These are phyloP conservation scores for Neofusicoccum umdonicola DNA, from an alignment of 2,329 filamentous ascomycete species.

Conservation along the genomic window DNA sequence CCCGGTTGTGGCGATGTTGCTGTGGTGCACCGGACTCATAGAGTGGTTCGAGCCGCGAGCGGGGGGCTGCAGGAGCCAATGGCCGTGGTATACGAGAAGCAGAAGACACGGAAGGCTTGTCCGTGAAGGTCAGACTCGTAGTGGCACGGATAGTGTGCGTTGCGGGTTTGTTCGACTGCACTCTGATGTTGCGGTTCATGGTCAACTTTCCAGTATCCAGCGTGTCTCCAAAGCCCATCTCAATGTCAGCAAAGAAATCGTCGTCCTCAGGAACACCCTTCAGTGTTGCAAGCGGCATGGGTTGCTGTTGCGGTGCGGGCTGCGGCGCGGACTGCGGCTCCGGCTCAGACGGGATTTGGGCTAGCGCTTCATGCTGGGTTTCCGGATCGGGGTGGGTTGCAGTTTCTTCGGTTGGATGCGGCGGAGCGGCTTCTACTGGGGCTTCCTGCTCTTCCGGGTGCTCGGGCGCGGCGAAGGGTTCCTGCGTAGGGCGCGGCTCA, in stretches of 20 bases:
- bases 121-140: conserved; percentile 88
- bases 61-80: conserved; percentile 49
- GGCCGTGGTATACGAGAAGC: conserved; percentile 78
- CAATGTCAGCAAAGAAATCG: conserved; percentile 82
- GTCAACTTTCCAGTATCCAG: conserved; percentile 79
- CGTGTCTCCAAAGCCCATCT: conserved; percentile 78
- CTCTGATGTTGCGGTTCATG: conserved; percentile 86
- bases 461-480: neutral
- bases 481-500: conserved; percentile 1
- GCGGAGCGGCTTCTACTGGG: conserved; percentile 20
- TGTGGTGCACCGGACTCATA: conserved; percentile 81
- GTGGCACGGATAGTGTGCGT: conserved; percentile 71
- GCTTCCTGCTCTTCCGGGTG: neutral
- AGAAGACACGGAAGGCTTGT: conserved; percentile 52
- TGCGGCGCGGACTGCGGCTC: conserved; percentile 10
- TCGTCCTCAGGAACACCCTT: conserved; percentile 49
- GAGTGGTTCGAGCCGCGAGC: conserved; percentile 76
- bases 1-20: conserved; percentile 60
- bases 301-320: neutral
- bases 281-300: conserved; percentile 9
- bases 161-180: conserved; percentile 65
- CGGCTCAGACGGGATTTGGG: conserved; percentile 15
- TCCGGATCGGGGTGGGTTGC: conserved; percentile 19
- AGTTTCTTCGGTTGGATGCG: conserved; percentile 23
- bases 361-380: neutral